phyloP scores from a whole-genome alignment of 2,329 filamentous ascomycete species.

The Ascomycota sp. region DNA sequence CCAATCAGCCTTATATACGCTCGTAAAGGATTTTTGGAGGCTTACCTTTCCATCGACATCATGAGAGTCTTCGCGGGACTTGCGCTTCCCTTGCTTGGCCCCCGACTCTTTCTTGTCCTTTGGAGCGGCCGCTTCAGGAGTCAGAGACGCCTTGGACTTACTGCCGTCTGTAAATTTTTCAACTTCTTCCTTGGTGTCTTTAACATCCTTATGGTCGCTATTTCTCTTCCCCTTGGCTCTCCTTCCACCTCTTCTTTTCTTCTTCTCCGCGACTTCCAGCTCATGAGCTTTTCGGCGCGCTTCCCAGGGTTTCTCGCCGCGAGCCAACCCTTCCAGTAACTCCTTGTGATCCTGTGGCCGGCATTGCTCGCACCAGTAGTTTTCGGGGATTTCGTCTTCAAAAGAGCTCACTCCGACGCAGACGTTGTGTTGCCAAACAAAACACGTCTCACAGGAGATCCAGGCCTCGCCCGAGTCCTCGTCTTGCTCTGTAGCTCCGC shows the following conservation, averaged over 20 bases:
- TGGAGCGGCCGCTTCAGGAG: slow-evolving; percentile 13
- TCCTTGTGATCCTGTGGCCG: slow-evolving; percentile 62
- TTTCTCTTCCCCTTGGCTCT: slow-evolving; percentile 40
- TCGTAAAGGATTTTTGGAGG: too few species aligned
- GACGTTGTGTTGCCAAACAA: slow-evolving; percentile 91
- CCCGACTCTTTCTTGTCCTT: slow-evolving; percentile 25
- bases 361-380: slow-evolving; percentile 87
- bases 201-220: slow-evolving; percentile 31
- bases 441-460: slow-evolving; percentile 87
- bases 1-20: background rate
- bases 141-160: slow-evolving; percentile 18
- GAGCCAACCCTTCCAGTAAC: slow-evolving; percentile 53
- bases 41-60: slow-evolving; percentile 28
- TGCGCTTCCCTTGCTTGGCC: slow-evolving; percentile 29
- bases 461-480: slow-evolving; percentile 74
- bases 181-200: slow-evolving; percentile 36
- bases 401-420: slow-evolving; percentile 73
- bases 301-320: slow-evolving; percentile 76
- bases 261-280: slow-evolving; percentile 36
- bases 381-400: slow-evolving; percentile 52
- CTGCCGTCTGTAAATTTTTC: slow-evolving; percentile 18
- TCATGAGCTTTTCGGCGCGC: slow-evolving; percentile 39
- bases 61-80: slow-evolving; percentile 32
- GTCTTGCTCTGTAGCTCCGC: slow-evolving; percentile 65
- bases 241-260: slow-evolving; percentile 35